Base-by-base conservation (phyloP, 768 basidiomycete species). In the Russula sp. region DNA sequence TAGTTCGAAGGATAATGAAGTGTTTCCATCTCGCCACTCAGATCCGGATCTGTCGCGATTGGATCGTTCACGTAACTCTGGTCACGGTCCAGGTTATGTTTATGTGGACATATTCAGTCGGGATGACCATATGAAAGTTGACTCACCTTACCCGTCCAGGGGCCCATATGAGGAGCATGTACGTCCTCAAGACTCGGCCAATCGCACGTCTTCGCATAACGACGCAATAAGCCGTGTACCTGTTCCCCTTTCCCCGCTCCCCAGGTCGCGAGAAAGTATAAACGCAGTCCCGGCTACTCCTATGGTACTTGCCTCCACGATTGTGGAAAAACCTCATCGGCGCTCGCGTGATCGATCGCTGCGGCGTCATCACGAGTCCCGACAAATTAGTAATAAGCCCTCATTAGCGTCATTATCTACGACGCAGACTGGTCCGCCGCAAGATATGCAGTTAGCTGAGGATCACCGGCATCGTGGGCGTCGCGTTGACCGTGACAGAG, bases 71-170 rank as follows among this genome's bases (percentile, higher is more conserved):
- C 64, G 50, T 34, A 18, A n/a, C 36, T 28, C 67, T 1, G 51
- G n/a, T 62, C 64, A 56, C n/a, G 59, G 59, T n/a, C 16, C 50
- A 32, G 57, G 5, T 13, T 57, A 62, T 49, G 44, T 40, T 7
- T 55, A 66, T n/a, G 40, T 26, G 46, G 62, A 58, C 42, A 59
- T 44, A 61, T 49, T 38, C 55, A 63, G 57, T 53, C 56, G 61
- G 24, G 58, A 68, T 24, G 67, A 68, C 14, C 49, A 52, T 42
- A 66, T 68, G 65, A 56, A 63, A 28, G 32, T 57, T 51, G 67
- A 68, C 64, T 53, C 32, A 18, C 54, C 58, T 16, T 67, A 61
- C 46, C 58, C 58, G 14, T 24, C 67, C 28, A 68, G 61, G 49
- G 53, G 20, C n/a, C n/a, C 7, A 16, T 67, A 46, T 9, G 57